Evolutionary conservation across 73 alveolate species (phyloP).

Genomic region (Blepharisma japonicum): DNA sequence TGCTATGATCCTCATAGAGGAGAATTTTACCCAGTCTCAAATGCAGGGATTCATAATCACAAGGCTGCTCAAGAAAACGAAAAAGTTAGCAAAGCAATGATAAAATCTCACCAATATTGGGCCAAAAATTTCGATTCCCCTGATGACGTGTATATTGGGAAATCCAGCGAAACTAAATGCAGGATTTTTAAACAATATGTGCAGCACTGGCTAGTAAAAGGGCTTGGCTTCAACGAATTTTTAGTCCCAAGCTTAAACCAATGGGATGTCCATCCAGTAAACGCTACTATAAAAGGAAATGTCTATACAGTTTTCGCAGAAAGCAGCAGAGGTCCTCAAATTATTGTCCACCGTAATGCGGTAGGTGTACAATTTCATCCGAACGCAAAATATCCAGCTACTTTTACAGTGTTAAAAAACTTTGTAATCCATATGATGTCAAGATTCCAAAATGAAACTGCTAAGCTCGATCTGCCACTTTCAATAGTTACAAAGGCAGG

Average conservation of each 20-base stretch:
- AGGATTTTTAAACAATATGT: constrained; percentile 62
- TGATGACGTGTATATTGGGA: constrained; percentile 34
- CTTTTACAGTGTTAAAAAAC: constrained; percentile 61
- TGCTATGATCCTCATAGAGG: constrained; percentile 54
- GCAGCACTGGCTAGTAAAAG: constrained; percentile 64
- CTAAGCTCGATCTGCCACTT: constrained; percentile 16
- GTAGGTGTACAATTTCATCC: constrained; percentile 78
- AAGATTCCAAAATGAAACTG: constrained; percentile 20
- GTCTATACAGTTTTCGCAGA: constrained; percentile 74
- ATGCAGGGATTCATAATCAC: constrained; percentile 83
- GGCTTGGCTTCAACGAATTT: constrained; percentile 64
- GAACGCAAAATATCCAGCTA: constrained; percentile 58
- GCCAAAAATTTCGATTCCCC: constrained; percentile 32
- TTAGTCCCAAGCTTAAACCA: constrained; percentile 58
- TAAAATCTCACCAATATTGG: constrained; percentile 23
- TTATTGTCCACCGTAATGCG: constrained; percentile 75
- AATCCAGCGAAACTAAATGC: constrained; percentile 62
- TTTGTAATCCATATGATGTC: constrained; percentile 54
- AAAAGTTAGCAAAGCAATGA: constrained; percentile 24
- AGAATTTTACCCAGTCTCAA: constrained; percentile 79
- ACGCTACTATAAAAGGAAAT: constrained; percentile 51
- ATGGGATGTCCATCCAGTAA: constrained; percentile 91
- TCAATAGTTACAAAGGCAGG: not conserved
- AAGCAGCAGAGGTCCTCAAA: constrained; percentile 73
- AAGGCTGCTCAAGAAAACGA: constrained; percentile 43